These are phyloP conservation scores for Mallotus nudiflorus DNA, from an alignment of 345 rosid genomes.

Conservation along the genomic window DNA sequence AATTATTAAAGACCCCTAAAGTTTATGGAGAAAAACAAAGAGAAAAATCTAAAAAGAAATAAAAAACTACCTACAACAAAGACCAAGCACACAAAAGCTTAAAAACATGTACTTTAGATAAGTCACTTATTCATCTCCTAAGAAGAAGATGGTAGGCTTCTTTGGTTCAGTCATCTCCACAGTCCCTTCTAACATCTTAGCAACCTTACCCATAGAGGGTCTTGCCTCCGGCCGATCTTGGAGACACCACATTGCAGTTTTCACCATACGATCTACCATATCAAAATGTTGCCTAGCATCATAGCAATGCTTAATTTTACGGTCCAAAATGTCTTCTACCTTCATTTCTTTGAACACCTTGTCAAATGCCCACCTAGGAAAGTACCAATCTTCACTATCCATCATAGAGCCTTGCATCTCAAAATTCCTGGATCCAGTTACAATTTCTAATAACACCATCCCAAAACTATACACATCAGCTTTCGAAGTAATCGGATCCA, in stretches of 20 bases:
- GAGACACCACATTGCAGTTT: slow-evolving; percentile 75
- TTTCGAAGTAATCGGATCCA: slow-evolving; percentile 59
- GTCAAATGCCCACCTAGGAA: slow-evolving; percentile 69
- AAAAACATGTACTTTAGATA: too few relatives aligned
- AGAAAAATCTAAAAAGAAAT: background rate
- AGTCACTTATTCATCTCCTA: slow-evolving; percentile 39
- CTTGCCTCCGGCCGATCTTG: slow-evolving; percentile 60
- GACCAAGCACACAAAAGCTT: too few relatives aligned
- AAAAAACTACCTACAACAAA: too few relatives aligned
- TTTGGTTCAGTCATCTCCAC: slow-evolving; percentile 66
- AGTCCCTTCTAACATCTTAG: slow-evolving; percentile 78
- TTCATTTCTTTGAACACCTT: slow-evolving; percentile 60
- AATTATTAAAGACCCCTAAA: too few relatives aligned
- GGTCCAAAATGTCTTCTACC: slow-evolving; percentile 65
- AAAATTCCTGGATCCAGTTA: slow-evolving; percentile 53
- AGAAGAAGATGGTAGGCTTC: slow-evolving; percentile 65
- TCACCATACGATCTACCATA: slow-evolving; percentile 66
- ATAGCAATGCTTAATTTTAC: slow-evolving; percentile 51
- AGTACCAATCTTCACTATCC: slow-evolving; percentile 64
- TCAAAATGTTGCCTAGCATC: slow-evolving; percentile 51
- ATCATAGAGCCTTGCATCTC: slow-evolving; percentile 48
- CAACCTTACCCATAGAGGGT: slow-evolving; percentile 74
- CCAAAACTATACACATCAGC: slow-evolving; percentile 77
- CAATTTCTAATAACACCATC: slow-evolving; percentile 63
- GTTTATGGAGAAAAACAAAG: too few relatives aligned